A percentile compares a stretch with the other conserved stretches of the same genome.
Evolutionary conservation across 768 basidiomycete species (phyloP).

Genomic region (Cubamyces sp.): DNA sequence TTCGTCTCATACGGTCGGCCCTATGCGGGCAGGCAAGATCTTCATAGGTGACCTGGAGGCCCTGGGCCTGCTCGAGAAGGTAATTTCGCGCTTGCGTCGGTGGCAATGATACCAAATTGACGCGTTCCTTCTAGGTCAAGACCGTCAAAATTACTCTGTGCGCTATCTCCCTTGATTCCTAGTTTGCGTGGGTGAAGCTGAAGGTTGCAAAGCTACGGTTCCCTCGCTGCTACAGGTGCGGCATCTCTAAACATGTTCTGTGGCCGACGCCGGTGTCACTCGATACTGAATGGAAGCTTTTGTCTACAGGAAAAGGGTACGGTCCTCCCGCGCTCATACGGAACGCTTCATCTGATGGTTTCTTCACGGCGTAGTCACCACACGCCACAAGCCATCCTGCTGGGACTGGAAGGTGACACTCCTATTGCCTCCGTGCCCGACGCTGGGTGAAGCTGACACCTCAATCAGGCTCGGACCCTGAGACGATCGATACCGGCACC

Average conservation of each 20-base stretch:
- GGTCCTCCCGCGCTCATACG: slow-evolving; percentile 27
- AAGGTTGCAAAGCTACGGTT: slow-evolving; percentile 69
- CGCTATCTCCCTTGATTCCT: slow-evolving; percentile 33
- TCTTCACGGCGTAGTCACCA: slow-evolving; percentile 60
- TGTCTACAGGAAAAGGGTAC: slow-evolving; percentile 72
- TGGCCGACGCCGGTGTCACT: slow-evolving; percentile 6
- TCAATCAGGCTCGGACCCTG: slow-evolving; percentile 75
- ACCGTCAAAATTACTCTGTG: slow-evolving; percentile 86
- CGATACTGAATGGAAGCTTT: neutral
- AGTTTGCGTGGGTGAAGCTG: neutral
- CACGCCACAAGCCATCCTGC: slow-evolving; percentile 84
- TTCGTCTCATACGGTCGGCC: slow-evolving; percentile 71
- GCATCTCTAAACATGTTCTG: neutral
- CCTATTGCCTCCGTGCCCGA: neutral
- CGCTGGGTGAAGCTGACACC: neutral
- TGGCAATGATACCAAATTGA: neutral
- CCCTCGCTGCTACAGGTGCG: slow-evolving; percentile 87
- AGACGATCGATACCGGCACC: slow-evolving; percentile 88
- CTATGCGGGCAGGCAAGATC: slow-evolving; percentile 92
- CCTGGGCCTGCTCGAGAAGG: slow-evolving; percentile 70
- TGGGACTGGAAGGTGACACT: slow-evolving; percentile 67
- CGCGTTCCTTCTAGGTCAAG: slow-evolving; percentile 52
- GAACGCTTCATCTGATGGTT: slow-evolving; percentile 4
- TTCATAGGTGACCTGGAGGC: slow-evolving; percentile 79
- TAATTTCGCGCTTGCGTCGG: slow-evolving; percentile 28